Percentiles rank a stretch among this genome's conserved stretches.
These are phyloP conservation scores for Kodamaea jinghongensis DNA, from an alignment of 805 yeast genomes.

Conservation along the genomic window DNA sequence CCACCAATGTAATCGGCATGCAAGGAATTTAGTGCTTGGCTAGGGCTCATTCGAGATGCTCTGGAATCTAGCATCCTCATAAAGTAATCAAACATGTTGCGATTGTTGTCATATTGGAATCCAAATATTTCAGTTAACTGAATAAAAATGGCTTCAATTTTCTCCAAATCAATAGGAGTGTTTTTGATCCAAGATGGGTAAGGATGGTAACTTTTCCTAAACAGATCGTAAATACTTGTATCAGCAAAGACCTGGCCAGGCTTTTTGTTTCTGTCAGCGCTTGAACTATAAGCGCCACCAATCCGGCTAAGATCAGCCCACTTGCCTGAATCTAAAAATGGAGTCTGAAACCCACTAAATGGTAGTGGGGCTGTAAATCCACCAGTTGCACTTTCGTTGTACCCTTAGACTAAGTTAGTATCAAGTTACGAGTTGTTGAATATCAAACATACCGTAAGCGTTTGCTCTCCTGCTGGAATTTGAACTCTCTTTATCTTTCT, in stretches of 20 bases:
- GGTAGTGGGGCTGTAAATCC: slow-evolving; percentile 9
- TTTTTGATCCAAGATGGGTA: slow-evolving; percentile 53
- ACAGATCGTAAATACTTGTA: slow-evolving; percentile 40
- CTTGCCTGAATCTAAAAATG: slow-evolving; percentile 35
- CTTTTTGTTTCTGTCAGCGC: slow-evolving; percentile 18
- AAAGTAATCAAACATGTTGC: slow-evolving; percentile 65
- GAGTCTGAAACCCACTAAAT: slow-evolving; percentile 46
- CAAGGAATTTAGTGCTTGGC: slow-evolving; percentile 52
- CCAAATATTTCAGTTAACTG: slow-evolving; percentile 58
- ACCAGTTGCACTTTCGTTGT: too few relatives aligned
- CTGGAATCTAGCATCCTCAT: slow-evolving; percentile 65
- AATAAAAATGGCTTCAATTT: slow-evolving; percentile 55
- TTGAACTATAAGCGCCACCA: slow-evolving; percentile 30
- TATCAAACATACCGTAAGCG: background rate
- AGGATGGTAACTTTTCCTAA: slow-evolving; percentile 46
- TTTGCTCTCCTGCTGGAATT: background rate
- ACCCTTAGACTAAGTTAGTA: too few relatives aligned
- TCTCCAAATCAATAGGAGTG: slow-evolving; percentile 49
- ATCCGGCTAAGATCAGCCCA: slow-evolving; percentile 15
- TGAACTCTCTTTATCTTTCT: background rate
- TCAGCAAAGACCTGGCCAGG: slow-evolving; percentile 41
- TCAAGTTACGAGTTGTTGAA: too few relatives aligned
- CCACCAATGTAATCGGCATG: slow-evolving; percentile 82
- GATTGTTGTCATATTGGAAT: slow-evolving; percentile 63
- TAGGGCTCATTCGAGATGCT: slow-evolving; percentile 61